Percentiles rank a stretch among this genome's conserved stretches.
These are phyloP conservation scores for Hysterium pulicare DNA, from an alignment of 2,329 filamentous ascomycete species.

Conservation along the genomic window DNA sequence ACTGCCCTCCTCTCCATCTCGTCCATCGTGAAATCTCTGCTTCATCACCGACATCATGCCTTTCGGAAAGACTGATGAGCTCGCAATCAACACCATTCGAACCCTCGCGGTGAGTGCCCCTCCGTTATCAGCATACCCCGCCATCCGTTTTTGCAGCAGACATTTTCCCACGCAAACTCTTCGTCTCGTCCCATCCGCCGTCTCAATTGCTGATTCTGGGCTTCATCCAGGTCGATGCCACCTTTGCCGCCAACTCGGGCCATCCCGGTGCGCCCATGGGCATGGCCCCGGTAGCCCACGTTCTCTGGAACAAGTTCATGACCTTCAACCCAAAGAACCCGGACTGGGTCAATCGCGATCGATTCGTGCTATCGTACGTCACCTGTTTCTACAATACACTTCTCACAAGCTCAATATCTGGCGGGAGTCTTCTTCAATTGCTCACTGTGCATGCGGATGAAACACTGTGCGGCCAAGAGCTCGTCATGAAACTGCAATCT, in stretches of 20 bases:
- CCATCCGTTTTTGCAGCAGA: constrained; percentile 20
- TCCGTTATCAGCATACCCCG: constrained; percentile 21
- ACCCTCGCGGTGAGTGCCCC: constrained; percentile 76
- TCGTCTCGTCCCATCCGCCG: constrained; percentile 7
- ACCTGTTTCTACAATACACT: too few species aligned
- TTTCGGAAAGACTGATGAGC: constrained; percentile 81
- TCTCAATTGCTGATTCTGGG: constrained; percentile 31
- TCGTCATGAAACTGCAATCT: constrained; percentile 14
- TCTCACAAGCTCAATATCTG: neutral
- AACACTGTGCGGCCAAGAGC: constrained; percentile 4
- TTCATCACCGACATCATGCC: constrained; percentile 62
- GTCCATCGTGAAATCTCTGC: constrained; percentile 5
- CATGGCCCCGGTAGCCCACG: constrained; percentile 92
- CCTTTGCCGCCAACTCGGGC: constrained; percentile 90
- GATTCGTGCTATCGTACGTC: constrained; percentile 97
- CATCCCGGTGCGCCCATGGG: constrained; percentile 98
- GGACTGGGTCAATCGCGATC: constrained; percentile 93
- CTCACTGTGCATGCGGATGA: constrained; percentile 4
- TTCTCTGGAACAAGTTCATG: constrained; percentile 99
- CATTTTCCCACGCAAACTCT: constrained; percentile 11
- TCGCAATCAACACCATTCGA: constrained; percentile 98
- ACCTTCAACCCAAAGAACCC: constrained; percentile 99
- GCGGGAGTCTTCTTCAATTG: neutral
- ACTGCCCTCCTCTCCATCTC: constrained; percentile 10
- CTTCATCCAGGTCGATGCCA: constrained; percentile 83